Evolutionary conservation across 208 protist species (phyloP), one percentile per base, ranked within the genome.

Genomic region (Leptomonas seymouri): DNA sequence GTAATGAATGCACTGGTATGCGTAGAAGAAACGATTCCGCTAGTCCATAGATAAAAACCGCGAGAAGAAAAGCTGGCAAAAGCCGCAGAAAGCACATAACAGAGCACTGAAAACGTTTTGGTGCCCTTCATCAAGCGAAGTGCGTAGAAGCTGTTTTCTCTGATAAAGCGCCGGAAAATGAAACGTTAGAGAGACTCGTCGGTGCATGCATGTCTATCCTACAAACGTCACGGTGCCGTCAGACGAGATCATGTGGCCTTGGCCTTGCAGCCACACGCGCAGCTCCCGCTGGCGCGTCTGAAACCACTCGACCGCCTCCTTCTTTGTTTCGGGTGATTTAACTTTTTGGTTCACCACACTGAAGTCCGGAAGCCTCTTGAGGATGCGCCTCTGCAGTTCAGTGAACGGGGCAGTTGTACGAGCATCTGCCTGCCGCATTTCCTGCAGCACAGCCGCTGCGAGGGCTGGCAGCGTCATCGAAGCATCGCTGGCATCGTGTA

Each of bases 251-350:
- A 59, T 68, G 80, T 85, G 84, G 16, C 81, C 79, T 14, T 85
- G 67, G 28, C 76, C 62, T 44, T 78, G 64, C 63, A 95, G 50
- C 76, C 84, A 85, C 57, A 55, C 46, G 11, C 78, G 76, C 46
- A 95, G 74, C 20, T 50, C 69, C 16, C 41, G 45, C 62, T 89
- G 88, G 30, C 73, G 78, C 3, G 62, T 62, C 41, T 81, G 74
- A 68, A 95, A 93, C 87, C 90, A 95, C 20, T 71, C 42, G 20
- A 86, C 75, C n/a, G 90, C 87, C 51, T 91, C 81, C 31, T 68
- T 70, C 59, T 81, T 82, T 6, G 57, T 71, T n/a, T 79, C 68
- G 0, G 67, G 14, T 0, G 71, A 78, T 72, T 86, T 85, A 41
- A 85, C 74, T 60, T 91, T 89, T 25, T 57, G 74, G 48, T 76